A percentile compares a stretch with the other conserved stretches of the same genome.
Conservation (phyloP, 495 filamentous ascomycete species). For the Penicillium antarcticum region DNA sequence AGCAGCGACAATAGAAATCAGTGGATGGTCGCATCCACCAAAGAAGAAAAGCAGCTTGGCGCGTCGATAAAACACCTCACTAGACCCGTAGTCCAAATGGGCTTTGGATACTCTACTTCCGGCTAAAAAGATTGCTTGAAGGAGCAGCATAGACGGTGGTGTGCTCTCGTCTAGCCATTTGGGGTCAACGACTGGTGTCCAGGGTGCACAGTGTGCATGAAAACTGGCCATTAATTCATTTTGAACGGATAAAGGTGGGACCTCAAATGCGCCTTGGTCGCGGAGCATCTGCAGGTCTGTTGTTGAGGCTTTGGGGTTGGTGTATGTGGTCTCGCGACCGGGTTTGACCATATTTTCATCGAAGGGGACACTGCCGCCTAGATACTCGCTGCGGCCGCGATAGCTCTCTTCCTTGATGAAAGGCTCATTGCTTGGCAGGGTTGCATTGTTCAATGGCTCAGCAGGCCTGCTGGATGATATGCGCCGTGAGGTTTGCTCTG, state of each 20-base stretch:
- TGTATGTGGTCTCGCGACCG: constrained; percentile 24
- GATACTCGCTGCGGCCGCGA: constrained; percentile 27
- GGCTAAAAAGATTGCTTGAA: constrained; percentile 26
- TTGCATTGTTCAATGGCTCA: neutral
- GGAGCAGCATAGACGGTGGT: constrained; percentile 24
- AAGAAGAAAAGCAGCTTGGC: constrained; percentile 30
- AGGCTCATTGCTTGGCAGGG: constrained; percentile 11
- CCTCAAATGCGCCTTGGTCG: constrained; percentile 26
- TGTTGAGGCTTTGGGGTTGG: constrained; percentile 22
- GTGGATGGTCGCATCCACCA: constrained; percentile 22
- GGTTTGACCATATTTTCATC: constrained; percentile 33
- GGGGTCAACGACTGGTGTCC: constrained; percentile 27
- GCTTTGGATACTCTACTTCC: constrained; percentile 27
- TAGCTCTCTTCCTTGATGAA: constrained; percentile 30
- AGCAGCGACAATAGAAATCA: constrained; percentile 29
- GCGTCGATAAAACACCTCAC: constrained; percentile 28
- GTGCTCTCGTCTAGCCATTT: constrained; percentile 23
- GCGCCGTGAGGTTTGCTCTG: constrained; percentile 2
- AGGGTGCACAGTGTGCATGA: constrained; percentile 23
- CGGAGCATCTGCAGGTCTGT: constrained; percentile 26
- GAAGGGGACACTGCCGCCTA: constrained; percentile 28
- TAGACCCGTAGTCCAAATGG: constrained; percentile 26
- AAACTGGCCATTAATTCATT: constrained; percentile 25
- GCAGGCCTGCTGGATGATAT: neutral
- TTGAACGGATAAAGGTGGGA: constrained; percentile 23